phyloP scores from a whole-genome alignment of 495 filamentous ascomycete genomes.

The Amorphotheca resinae region DNA sequence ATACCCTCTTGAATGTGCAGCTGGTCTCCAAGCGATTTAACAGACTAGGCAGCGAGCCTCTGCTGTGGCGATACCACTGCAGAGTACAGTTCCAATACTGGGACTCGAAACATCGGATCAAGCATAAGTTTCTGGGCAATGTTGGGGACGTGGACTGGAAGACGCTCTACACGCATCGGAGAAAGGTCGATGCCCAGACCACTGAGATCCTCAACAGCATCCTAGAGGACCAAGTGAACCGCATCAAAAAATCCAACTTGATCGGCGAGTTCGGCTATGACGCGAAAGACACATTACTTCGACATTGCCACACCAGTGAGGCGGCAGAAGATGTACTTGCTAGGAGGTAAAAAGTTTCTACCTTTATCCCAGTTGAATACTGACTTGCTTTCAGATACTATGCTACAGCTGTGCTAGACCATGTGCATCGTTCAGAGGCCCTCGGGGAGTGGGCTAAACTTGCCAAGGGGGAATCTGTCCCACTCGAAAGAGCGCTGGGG shows the following conservation, averaged over 20 bases:
- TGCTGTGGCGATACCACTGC: slow-evolving; percentile 76
- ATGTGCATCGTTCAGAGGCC: slow-evolving; percentile 70
- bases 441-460: slow-evolving; percentile 61
- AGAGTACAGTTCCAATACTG: slow-evolving; percentile 53
- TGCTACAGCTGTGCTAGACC: slow-evolving; percentile 55
- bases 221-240: slow-evolving; percentile 50
- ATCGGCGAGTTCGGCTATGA: slow-evolving; percentile 70
- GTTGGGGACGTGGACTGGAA: slow-evolving; percentile 66
- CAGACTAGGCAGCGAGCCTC: slow-evolving; percentile 49
- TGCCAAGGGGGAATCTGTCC: slow-evolving; percentile 34
- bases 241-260: slow-evolving; percentile 52
- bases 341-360: slow-evolving; percentile 46
- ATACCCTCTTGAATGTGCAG: slow-evolving; percentile 37
- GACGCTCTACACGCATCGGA: slow-evolving; percentile 49
- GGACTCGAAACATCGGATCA: slow-evolving; percentile 52
- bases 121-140: slow-evolving; percentile 34
- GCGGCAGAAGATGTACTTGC: slow-evolving; percentile 64
- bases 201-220: slow-evolving; percentile 53
- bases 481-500: slow-evolving; percentile 63
- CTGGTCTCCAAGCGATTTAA: slow-evolving; percentile 51
- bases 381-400: slow-evolving; percentile 47
- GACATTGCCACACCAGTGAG: slow-evolving; percentile 45
- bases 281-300: slow-evolving; percentile 71
- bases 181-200: slow-evolving; percentile 40
- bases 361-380: background rate